These are phyloP conservation scores for Trichoderma gracile DNA, from an alignment of 2,329 filamentous ascomycete species.

Conservation along the genomic window DNA sequence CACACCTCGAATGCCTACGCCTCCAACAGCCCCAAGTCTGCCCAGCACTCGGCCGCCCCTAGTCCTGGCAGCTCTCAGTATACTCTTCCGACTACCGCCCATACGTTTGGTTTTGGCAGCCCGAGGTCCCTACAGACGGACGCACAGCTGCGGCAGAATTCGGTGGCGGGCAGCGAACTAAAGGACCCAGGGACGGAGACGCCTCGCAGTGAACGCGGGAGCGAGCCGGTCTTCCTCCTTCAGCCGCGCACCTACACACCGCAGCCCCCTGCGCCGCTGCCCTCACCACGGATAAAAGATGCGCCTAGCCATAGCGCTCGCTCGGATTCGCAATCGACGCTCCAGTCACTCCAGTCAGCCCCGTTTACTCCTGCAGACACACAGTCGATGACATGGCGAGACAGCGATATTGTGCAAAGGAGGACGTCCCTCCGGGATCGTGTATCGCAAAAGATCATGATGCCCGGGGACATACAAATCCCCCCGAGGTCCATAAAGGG, in stretches of 20 bases:
- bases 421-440: slow-evolving; percentile 55
- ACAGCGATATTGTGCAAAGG: slow-evolving; percentile 25
- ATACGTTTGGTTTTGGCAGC: slow-evolving; percentile 5
- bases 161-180: background rate
- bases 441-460: slow-evolving; percentile 54
- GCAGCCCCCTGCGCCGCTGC: slow-evolving; percentile 46
- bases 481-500: slow-evolving; percentile 40
- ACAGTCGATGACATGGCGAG: slow-evolving; percentile 12
- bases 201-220: slow-evolving; percentile 27
- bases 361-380: background rate
- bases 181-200: slow-evolving; percentile 21
- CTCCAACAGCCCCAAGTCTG: slow-evolving; percentile 1
- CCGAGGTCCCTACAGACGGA: background rate
- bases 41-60: background rate
- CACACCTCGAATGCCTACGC: slow-evolving; percentile 11
- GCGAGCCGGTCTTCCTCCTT: slow-evolving; percentile 51
- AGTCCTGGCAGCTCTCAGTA: background rate
- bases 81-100: background rate
- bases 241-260: slow-evolving; percentile 62
- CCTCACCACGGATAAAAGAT: slow-evolving; percentile 46
- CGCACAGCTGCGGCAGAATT: slow-evolving; percentile 15
- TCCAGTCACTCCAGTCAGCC: slow-evolving; percentile 25
- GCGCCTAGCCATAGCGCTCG: slow-evolving; percentile 1
- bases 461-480: slow-evolving; percentile 57
- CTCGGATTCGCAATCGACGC: slow-evolving; percentile 29